A percentile compares a stretch with the other conserved stretches of the same genome.
phyloP scores from a whole-genome alignment of 345 rosid genomes.

The Dipteronia sinensis region DNA sequence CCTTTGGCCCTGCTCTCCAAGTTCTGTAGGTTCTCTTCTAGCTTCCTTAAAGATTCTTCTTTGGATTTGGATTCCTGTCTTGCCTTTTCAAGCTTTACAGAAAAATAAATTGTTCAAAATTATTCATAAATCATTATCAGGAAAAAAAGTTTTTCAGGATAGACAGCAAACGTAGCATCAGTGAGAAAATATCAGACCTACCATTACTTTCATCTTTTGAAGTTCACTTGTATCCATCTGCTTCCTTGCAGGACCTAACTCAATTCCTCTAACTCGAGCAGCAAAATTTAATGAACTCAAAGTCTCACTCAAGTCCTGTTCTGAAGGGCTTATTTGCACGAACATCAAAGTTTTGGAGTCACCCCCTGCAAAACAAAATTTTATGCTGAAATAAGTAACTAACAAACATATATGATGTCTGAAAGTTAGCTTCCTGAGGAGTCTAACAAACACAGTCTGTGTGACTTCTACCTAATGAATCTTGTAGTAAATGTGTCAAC shows the following conservation, averaged over 20 bases:
- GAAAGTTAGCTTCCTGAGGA: constrained; percentile 5
- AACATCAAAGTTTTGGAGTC: constrained; percentile 92
- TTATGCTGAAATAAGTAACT: not conserved
- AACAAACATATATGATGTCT: too few relatives aligned
- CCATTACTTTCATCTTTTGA: constrained; percentile 81
- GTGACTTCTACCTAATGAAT: constrained; percentile 72
- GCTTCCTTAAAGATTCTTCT: constrained; percentile 74
- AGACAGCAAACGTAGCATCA: not conserved
- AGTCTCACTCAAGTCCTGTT: constrained; percentile 80
- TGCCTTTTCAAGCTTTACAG: constrained; percentile 72
- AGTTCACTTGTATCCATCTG: constrained; percentile 78
- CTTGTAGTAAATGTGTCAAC: constrained; percentile 93
- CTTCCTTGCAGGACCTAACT: constrained; percentile 78
- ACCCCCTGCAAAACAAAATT: constrained; percentile 59
- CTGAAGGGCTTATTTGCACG: constrained; percentile 96
- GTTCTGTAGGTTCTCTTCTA: constrained; percentile 77
- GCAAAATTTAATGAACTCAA: constrained; percentile 89
- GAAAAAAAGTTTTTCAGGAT: not conserved
- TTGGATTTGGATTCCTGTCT: constrained; percentile 76
- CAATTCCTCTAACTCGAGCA: constrained; percentile 87
- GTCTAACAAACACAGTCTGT: constrained; percentile 3
- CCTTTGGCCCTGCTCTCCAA: constrained; percentile 69
- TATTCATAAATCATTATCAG: not conserved
- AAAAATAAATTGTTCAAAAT: constrained; percentile 17
- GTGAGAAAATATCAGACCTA: constrained; percentile 28